These are phyloP conservation scores for Orbilia oligospora DNA, from an alignment of 2,329 filamentous ascomycete genomes.

Conservation along the genomic window DNA sequence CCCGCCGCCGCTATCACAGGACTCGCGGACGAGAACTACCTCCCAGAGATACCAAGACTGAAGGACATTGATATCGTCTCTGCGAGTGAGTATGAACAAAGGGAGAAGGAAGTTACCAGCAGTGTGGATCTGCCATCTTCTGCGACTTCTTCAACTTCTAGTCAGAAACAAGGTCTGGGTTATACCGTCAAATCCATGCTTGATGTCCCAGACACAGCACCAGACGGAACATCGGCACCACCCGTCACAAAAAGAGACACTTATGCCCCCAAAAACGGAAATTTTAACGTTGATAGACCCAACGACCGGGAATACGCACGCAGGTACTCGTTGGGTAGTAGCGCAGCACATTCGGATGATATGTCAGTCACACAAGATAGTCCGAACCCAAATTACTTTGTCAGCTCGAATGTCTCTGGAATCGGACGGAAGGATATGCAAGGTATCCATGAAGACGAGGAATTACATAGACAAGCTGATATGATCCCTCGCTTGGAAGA, in stretches of 20 bases:
- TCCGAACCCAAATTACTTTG: constrained; percentile 58
- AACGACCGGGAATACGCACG: constrained; percentile 41
- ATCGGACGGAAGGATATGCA: constrained; percentile 9
- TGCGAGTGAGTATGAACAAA: constrained; percentile 30
- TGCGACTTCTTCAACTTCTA: constrained; percentile 31
- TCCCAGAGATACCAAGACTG: constrained; percentile 6
- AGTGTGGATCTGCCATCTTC: constrained; percentile 11
- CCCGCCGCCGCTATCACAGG: constrained; percentile 22
- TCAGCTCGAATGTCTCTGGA: constrained; percentile 29
- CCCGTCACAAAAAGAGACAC: constrained; percentile 1
- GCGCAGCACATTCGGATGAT: constrained; percentile 33
- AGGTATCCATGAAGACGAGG: constrained; percentile 43
- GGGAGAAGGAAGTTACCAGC: constrained; percentile 19
- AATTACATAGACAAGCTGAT: constrained; percentile 48
- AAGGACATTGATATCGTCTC: constrained; percentile 44
- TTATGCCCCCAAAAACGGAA: constrained; percentile 13
- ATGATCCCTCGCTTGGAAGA: constrained; percentile 50
- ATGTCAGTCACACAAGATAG: constrained; percentile 39
- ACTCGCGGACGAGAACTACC: constrained; percentile 17
- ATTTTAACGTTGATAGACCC: constrained; percentile 27
- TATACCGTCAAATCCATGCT: constrained; percentile 53
- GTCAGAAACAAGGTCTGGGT: constrained; percentile 23
- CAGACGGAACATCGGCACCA: constrained; percentile 8
- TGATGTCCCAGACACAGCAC: constrained; percentile 38
- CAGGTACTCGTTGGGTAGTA: constrained; percentile 35